These are phyloP conservation scores for Huntiella omanensis DNA, from an alignment of 2,329 filamentous ascomycete genomes.

Conservation along the genomic window DNA sequence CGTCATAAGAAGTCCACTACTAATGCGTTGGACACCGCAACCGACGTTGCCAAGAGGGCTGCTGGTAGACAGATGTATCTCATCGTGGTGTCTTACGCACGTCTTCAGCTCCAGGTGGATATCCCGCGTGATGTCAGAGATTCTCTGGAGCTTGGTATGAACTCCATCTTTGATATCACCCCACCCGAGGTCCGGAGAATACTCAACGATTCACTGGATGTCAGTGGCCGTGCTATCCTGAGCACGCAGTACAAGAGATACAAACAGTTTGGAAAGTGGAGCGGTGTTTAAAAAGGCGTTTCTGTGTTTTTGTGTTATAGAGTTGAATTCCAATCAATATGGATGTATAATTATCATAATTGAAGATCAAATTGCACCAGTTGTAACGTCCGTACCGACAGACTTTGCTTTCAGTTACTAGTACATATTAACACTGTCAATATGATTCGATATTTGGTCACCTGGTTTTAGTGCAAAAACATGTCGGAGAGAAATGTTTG, in stretches of 20 bases:
- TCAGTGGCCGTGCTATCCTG: constrained; percentile 38
- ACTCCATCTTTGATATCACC: constrained; percentile 40
- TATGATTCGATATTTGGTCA: too few species aligned
- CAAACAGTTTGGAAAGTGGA: constrained; percentile 46
- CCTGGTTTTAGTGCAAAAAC: too few species aligned
- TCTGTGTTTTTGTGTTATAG: too few species aligned
- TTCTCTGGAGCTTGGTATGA: constrained; percentile 37
- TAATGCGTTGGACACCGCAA: constrained; percentile 35
- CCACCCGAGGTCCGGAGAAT: constrained; percentile 34
- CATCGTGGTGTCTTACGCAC: constrained; percentile 39
- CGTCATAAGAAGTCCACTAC: constrained; percentile 15
- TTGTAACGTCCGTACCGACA: too few species aligned
- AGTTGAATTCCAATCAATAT: too few species aligned
- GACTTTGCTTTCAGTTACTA: too few species aligned
- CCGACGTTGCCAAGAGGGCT: constrained; percentile 39
- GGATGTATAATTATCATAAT: too few species aligned
- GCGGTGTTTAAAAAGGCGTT: constrained; percentile 25
- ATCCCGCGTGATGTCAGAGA: constrained; percentile 32
- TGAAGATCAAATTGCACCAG: too few species aligned
- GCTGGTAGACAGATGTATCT: constrained; percentile 44
- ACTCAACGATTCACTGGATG: constrained; percentile 40
- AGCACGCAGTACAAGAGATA: constrained; percentile 39
- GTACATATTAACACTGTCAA: too few species aligned
- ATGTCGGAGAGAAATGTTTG: too few species aligned
- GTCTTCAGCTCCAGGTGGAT: constrained; percentile 37